Evolutionary conservation across 805 yeast species (phyloP), one percentile per base, ranked within the genome.

Genomic region (Saccharomycopsis sp.): DNA sequence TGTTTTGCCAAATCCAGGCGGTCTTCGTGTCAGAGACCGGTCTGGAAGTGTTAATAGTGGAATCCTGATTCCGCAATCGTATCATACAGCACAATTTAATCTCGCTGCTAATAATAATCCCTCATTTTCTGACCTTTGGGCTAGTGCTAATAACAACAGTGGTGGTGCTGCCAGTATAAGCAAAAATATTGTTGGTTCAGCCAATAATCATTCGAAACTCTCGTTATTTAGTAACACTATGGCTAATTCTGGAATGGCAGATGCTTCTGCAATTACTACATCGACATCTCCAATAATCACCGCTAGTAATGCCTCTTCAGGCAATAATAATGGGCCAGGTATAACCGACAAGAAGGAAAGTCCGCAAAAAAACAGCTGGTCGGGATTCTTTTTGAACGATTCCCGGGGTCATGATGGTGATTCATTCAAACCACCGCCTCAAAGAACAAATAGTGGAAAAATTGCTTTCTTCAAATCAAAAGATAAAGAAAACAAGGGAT

Each of bases 21-120:
- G 57, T 3, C 24, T 53, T 2, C 52, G 53, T 17, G 61, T 56
- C 8, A 34, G 63, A 7, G 63, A 58, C 3, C 54, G 63, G 42
- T 58, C 62, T 51, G 59, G 58, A 15, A 61, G 63, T 56, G 55
- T 61, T n/a, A 58, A 58, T 47, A 61, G 63, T 54, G 63, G 62
- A 3, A 15, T 47, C 15, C 53, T 55, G 38, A 50, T 54, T 17
- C 55, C 62, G 3, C 63, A 61, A 47, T 58, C 62, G 12, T 61
- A 55, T 29, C 63, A 61, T 42, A 58, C 63, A 7, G 63, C 63
- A 8, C 58, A 61, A 17, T 44, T 56, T 19, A 49, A 56, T 52
- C 22, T 53, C 14, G 38, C 53, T 17, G 42, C 19, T 24, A 54
- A 47, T 47, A 47, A 29, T 17, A 53, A 19, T 23, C 41, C 41